Evolutionary conservation across 1,139 yeast genomes (phyloP).

Genomic region (Yamadazyma jaroonii): DNA sequence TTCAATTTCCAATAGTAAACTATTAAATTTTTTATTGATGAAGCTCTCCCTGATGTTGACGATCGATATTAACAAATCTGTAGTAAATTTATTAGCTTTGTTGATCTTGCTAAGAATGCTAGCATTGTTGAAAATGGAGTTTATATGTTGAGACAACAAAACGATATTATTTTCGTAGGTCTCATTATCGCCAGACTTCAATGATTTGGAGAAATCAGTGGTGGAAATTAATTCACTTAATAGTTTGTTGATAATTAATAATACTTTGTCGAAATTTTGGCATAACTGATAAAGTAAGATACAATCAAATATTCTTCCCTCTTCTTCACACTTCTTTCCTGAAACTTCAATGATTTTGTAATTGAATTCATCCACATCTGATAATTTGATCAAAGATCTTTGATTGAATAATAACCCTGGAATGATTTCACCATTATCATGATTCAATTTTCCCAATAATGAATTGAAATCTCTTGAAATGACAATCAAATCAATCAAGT

Average conservation of each 20-base stretch:
- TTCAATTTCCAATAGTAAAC: constrained; percentile 55
- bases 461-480: constrained; percentile 83
- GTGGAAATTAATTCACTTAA: constrained; percentile 78
- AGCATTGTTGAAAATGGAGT: constrained; percentile 51
- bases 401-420: constrained; percentile 88
- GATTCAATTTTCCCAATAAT: constrained; percentile 74
- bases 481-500: constrained; percentile 78
- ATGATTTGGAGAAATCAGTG: constrained; percentile 67
- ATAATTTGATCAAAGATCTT: constrained; percentile 61
- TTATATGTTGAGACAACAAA: constrained; percentile 56
- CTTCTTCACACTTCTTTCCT: constrained; percentile 86
- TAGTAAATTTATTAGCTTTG: constrained; percentile 55
- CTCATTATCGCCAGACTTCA: constrained; percentile 38
- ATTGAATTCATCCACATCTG: constrained; percentile 47
- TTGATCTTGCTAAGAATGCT: constrained; percentile 45
- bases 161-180: constrained; percentile 49
- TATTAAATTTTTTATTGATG: constrained; percentile 58
- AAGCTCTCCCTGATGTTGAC: constrained; percentile 66
- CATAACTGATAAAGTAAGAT: constrained; percentile 82
- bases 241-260: constrained; percentile 68
- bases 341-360: constrained; percentile 75
- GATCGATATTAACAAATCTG: constrained; percentile 61
- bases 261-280: constrained; percentile 86
- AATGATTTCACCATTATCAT: constrained; percentile 65
- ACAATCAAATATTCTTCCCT: constrained; percentile 87